Evolutionary conservation across 768 basidiomycete genomes (phyloP), one percentile per base, ranked within the genome.

Genomic region (Chalciporus piperatus): DNA sequence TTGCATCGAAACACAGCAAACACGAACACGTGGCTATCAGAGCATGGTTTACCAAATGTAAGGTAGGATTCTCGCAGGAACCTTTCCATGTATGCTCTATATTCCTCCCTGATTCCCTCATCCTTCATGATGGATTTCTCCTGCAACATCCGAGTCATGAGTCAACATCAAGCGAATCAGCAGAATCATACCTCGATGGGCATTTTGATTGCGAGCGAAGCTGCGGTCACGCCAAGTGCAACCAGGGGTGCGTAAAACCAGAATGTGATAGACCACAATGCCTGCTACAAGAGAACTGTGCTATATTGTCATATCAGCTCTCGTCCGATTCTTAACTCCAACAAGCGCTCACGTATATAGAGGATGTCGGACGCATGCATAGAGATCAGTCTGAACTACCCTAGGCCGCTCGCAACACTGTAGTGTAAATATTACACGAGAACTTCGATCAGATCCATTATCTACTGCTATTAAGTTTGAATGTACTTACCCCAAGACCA

Each of bases 401-500:
- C 42, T 59, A 5, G 27, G 32, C 33, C 50, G 56, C 39, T 55
- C 50, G 23, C 57, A 57, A 35, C 51, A 52, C 52, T 58, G 13
- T 20, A 9, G 16, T 37, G 12, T 7, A 12, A 10, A 32, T 32
- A 22, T 12, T 12, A 12, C 6, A 30, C 6, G 28, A 30, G 9
- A 12, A 9, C 28, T 12, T 30, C 28, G 28, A 30, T 30, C 12
- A 8, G 28, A 30, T 7, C 5, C 27, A 35, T 40, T 16, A 30
- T 30, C 8, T 12, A 30, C 12, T n/a, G n/a, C n/a, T n/a, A 17
- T 16, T 7, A n/a, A 28, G 33, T 30, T 19, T 23, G 11, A 9
- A 22, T 11, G 23, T 33, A 37, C 16, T 16, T n/a, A 69, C 64
- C 28, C 63, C 63, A 1, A 66, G 57, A 13, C 10, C 45, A 33